phyloP scores from a whole-genome alignment of 2,329 filamentous ascomycete species.

The Hymenoscyphus linearis region DNA sequence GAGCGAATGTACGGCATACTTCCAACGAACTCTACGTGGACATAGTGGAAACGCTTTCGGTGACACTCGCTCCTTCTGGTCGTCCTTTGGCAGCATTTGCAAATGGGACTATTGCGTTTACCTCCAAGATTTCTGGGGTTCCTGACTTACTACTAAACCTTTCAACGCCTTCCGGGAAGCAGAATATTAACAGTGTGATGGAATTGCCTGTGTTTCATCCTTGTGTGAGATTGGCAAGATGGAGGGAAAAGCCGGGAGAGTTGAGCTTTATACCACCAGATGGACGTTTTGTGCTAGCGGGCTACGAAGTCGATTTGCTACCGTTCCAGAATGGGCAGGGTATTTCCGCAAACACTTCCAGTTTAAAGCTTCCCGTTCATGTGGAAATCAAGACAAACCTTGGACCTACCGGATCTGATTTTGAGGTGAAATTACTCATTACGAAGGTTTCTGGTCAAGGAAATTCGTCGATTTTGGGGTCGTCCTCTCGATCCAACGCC shows the following conservation, averaged over 20 bases:
- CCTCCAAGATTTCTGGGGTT: slow-evolving; percentile 87
- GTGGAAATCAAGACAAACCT: slow-evolving; percentile 78
- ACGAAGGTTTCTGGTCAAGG: slow-evolving; percentile 55
- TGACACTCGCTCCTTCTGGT: slow-evolving; percentile 87
- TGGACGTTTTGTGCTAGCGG: slow-evolving; percentile 85
- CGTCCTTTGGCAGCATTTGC: slow-evolving; percentile 80
- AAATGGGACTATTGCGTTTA: slow-evolving; percentile 91
- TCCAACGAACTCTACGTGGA: slow-evolving; percentile 98
- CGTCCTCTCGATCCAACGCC: slow-evolving; percentile 31
- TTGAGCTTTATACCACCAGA: slow-evolving; percentile 96
- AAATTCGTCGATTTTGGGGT: slow-evolving; percentile 37
- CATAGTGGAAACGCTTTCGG: slow-evolving; percentile 81
- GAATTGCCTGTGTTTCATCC: slow-evolving; percentile 93
- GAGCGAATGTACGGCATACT: slow-evolving; percentile 88
- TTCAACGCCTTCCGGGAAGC: slow-evolving; percentile 74
- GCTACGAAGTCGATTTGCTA: slow-evolving; percentile 89
- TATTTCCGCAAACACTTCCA: slow-evolving; percentile 47
- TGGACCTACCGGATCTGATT: slow-evolving; percentile 71
- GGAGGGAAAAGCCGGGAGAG: slow-evolving; percentile 83
- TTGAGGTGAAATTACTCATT: slow-evolving; percentile 76
- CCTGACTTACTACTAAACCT: slow-evolving; percentile 83
- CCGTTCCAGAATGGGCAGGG: slow-evolving; percentile 59
- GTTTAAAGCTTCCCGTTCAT: slow-evolving; percentile 73
- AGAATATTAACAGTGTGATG: slow-evolving; percentile 68
- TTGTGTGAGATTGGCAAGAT: slow-evolving; percentile 83